Conservation (phyloP, 202 grass and related monocot species). For the Bolboschoenoplectus hybrid region DNA sequence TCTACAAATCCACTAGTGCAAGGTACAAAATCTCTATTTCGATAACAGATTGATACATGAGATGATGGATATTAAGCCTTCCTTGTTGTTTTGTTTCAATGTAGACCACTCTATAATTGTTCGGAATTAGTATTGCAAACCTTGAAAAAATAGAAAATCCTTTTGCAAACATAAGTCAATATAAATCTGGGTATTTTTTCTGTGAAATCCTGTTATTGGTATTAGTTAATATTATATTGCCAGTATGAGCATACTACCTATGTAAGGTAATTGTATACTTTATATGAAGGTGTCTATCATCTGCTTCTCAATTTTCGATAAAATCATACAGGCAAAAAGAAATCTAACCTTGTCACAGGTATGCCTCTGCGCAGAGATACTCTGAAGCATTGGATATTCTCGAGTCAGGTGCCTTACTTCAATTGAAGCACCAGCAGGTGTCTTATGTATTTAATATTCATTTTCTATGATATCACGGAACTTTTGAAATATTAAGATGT, state of each 20-base stretch:
- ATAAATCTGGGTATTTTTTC: not conserved
- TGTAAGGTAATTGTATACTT: not conserved
- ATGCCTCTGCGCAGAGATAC: slow-evolving; percentile 75
- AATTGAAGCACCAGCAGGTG: slow-evolving; percentile 93
- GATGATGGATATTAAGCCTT: slow-evolving; percentile 5
- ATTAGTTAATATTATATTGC: not conserved
- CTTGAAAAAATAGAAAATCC: too few relatives aligned
- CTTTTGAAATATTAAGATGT: slow-evolving; percentile 14
- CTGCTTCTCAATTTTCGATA: not conserved
- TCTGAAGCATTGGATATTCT: slow-evolving; percentile 88
- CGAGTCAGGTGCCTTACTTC: slow-evolving; percentile 81
- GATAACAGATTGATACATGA: not conserved
- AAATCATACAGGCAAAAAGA: slow-evolving; percentile 14
- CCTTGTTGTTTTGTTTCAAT: not conserved
- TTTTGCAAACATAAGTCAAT: too few relatives aligned
- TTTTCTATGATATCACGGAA: not conserved
- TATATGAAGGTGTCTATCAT: not conserved
- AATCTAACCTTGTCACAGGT: slow-evolving; percentile 49
- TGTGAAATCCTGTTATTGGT: not conserved
- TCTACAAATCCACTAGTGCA: slow-evolving; percentile 87
- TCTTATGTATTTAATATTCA: slow-evolving; percentile 39
- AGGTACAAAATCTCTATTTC: slow-evolving; percentile 51
- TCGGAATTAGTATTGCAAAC: not conserved
- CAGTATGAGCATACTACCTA: not conserved
- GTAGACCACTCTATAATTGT: slow-evolving; percentile 2